Base-by-base conservation (phyloP, 2,329 filamentous ascomycete genomes). In the Aspergillus pseudonomiae region DNA sequence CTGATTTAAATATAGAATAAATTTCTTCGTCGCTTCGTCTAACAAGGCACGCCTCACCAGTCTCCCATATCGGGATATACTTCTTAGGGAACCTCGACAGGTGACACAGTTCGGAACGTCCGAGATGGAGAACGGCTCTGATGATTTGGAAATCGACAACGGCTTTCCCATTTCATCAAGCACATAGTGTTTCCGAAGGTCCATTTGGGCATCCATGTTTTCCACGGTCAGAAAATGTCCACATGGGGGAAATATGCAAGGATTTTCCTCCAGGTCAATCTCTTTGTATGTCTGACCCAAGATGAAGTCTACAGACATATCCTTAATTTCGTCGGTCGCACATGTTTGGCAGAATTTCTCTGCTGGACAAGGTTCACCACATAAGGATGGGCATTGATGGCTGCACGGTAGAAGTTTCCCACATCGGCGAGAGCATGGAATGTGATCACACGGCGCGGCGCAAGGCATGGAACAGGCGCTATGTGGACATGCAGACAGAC, bases 351-450 rank as follows among this genome's bases (percentile, higher is more conserved):
- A 92, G 68, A 81, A 87, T 0, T 64, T 68, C 2, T 61, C 39
- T 1, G 72, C 55, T 0, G 88, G 89, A 63, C 89, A 92, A 0
- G 63, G 63, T 70, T 91, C 89, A 1, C 89, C 89, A 67, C 89
- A 92, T 2, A 90, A 65, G 0, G 85, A 86, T 0, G 88, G 88
- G 86, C 91, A 73, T 79, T 81, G 84, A 72, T 91, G 88, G 0
- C 86, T 85, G 69, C 89, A 92, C 0, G 30, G 21, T 4, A 92
- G 73, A 0, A 63, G 19, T 32, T 84, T 79, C 3, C 78, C 70
- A 70, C 90, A 93, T 10, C 89, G 80, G 67, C 81, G 74, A 1
- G 84, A 84, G 71, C 89, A 93, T 1, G 90, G 90, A 0, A 91
- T 70, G 76, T 86, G 84, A 66, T 90, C 80, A 71, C 89, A 93